A percentile compares a stretch with the other conserved stretches of the same genome.
phyloP scores from a whole-genome alignment of 345 rosid species.

The Nephelium lappaceum region DNA sequence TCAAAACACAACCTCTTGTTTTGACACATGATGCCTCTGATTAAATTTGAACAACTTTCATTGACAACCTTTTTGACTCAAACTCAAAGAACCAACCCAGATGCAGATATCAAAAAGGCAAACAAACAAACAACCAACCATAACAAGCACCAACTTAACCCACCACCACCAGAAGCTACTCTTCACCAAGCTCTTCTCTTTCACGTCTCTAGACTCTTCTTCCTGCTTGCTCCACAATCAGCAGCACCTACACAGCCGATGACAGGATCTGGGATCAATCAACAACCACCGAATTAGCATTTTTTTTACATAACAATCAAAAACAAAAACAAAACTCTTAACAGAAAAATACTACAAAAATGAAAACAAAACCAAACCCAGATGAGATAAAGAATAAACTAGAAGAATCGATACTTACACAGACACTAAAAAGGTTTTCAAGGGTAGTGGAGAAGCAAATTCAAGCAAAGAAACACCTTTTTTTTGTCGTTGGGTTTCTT shows the following conservation, averaged over 20 bases:
- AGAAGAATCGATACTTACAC: slow-evolving; percentile 26
- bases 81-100: slow-evolving; percentile 24
- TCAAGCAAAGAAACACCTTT: slow-evolving; percentile 6
- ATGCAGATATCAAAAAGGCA: slow-evolving; percentile 26
- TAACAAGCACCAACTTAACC: not conserved
- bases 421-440: slow-evolving; percentile 9
- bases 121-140: not conserved
- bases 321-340: not conserved
- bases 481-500: not conserved
- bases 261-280: slow-evolving; percentile 35
- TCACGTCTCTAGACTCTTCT: not conserved
- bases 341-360: not conserved
- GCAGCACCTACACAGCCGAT: slow-evolving; percentile 18
- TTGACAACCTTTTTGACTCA: slow-evolving; percentile 27
- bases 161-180: slow-evolving; percentile 25
- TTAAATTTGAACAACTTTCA: slow-evolving; percentile 5
- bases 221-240: slow-evolving; percentile 12
- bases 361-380: slow-evolving; percentile 13
- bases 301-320: not conserved
- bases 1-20: slow-evolving; percentile 12
- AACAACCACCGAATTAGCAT: slow-evolving; percentile 27
- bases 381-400: slow-evolving; percentile 6
- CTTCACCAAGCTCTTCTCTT: not conserved
- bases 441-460: slow-evolving; percentile 11
- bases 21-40: slow-evolving; percentile 2